Evolutionary conservation across 2,329 filamentous ascomycete genomes (phyloP).

Genomic region (Pseudocercospora pini-densiflorae): DNA sequence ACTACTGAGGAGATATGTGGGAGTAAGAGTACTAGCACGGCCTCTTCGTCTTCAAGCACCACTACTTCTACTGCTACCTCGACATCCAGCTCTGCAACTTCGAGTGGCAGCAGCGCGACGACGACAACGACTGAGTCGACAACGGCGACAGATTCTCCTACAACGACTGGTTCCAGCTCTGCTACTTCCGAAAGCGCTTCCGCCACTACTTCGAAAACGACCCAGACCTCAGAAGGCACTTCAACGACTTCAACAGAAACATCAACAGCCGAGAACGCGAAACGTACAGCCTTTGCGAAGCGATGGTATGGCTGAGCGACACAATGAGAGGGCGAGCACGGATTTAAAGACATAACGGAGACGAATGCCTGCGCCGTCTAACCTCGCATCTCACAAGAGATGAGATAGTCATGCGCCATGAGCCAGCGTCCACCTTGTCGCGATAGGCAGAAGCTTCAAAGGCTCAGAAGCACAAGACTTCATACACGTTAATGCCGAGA

Average conservation of each 20-base stretch:
- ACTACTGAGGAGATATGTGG: conserved; percentile 17
- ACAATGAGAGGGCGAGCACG: too few species aligned
- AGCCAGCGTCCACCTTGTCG: too few species aligned
- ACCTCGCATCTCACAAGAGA: too few species aligned
- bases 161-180: neutral
- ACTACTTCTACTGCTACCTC: neutral
- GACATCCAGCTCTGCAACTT: neutral
- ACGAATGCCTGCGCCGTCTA: too few species aligned
- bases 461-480: neutral
- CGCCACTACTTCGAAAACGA: neutral
- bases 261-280: neutral
- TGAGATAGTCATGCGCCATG: too few species aligned
- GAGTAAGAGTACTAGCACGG: neutral
- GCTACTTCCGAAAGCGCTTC: neutral
- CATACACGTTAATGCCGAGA: neutral
- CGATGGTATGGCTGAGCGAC: neutral
- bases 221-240: neutral
- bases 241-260: neutral
- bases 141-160: neutral
- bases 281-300: neutral
- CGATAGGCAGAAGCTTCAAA: too few species aligned
- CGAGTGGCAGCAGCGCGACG: neutral
- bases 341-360: too few species aligned
- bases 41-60: conserved; percentile 7
- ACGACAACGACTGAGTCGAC: neutral